Evolutionary conservation across 179 eudicot species (phyloP), one percentile per base, ranked within the genome.

Genomic region (Carnegiea gigantea): DNA sequence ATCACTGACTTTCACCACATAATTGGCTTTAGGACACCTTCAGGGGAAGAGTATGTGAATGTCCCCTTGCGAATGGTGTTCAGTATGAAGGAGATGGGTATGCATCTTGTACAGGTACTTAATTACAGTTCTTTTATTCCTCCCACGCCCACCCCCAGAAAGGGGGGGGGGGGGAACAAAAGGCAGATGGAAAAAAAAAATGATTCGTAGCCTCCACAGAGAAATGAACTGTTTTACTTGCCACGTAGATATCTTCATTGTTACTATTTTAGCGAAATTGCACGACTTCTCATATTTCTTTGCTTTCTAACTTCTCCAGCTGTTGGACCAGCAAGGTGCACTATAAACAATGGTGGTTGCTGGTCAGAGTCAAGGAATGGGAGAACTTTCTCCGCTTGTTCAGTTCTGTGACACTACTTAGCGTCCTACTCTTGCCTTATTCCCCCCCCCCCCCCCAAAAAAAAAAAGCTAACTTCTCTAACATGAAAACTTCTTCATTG

Each of bases 71-170:
- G 49, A 88, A 85, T 49, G 95, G 95, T 21, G 92, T 93, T 79
- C 97, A 92, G 77, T 92, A 87, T 78, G 72, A 79, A 38, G 97
- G 97, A 79, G 93, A 93, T 81, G 97, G 95, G 68, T 93, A 93
- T 68, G 85, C 67, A 48, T 85, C 91, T 44, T 93, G 97, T 83
- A 48, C 87, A 88, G 93, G 97, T 93, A 77, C 14, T 1, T 54
- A 75, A 40, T 40, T 40, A 3, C 44, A 40, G 9, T 5, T 40
- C 44, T 40, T 40, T 40, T 40, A 40, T 5, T 40, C 9, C 0
- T 7, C 44, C 44, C 44, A 0, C 44, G 0, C 9, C 44, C 44
- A 0, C 44, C 44, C 44, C 44, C 6, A 40, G 3, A 40, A 4
- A 40, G 9, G 9, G 0, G 3, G 6, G 6, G 0, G 6, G 0